phyloP scores from a whole-genome alignment of 768 basidiomycete genomes.

The Boletus eberwhitei region DNA sequence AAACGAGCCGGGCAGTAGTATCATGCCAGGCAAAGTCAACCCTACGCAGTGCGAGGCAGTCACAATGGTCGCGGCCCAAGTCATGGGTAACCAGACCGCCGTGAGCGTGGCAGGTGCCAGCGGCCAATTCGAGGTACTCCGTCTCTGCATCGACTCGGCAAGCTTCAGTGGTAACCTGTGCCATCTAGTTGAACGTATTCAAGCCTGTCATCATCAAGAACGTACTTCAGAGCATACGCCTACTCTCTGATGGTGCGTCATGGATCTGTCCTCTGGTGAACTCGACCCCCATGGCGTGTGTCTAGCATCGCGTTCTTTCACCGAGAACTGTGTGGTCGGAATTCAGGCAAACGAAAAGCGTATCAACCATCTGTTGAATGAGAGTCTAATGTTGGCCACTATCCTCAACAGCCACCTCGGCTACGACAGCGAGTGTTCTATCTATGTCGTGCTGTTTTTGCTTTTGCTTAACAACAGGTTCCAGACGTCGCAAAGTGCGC shows the following conservation, averaged over 20 bases:
- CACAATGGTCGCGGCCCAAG: conserved; percentile 98
- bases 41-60: conserved; percentile 98
- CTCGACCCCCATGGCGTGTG: conserved; percentile 7
- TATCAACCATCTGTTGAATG: conserved; percentile 84
- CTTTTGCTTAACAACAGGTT: conserved; percentile 8
- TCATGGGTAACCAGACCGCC: conserved; percentile 94
- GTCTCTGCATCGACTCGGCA: neutral
- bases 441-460: neutral
- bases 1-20: conserved; percentile 98
- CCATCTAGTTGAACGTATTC: conserved; percentile 89
- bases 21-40: conserved; percentile 99
- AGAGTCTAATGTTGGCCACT: conserved; percentile 97
- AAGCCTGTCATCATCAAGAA: conserved; percentile 99
- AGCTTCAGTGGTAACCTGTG: conserved; percentile 7
- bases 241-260: conserved; percentile 81
- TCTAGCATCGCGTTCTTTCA: conserved; percentile 85
- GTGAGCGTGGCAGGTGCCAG: conserved; percentile 91
- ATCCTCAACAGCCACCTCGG: conserved; percentile 95
- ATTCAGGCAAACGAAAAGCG: conserved; percentile 96
- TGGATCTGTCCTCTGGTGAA: neutral
- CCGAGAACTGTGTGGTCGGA: conserved; percentile 94
- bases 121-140: conserved; percentile 91
- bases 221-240: conserved; percentile 90
- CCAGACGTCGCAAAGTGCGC: conserved; percentile 96
- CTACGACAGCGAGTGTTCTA: conserved; percentile 82